Conservation (phyloP, 78 protist species). For the Dictyostelium citrinum region DNA sequence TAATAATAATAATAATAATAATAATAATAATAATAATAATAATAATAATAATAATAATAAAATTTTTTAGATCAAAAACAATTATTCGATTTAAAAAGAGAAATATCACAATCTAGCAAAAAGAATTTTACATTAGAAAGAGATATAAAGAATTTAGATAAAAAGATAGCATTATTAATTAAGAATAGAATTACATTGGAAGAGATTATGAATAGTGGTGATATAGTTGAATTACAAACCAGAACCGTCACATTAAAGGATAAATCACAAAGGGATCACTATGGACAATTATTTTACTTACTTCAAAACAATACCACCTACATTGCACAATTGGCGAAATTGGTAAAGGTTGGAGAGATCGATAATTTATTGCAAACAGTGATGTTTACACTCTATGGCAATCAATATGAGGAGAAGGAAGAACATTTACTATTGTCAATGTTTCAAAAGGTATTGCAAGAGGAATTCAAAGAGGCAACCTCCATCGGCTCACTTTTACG, state of each 20-base stretch:
- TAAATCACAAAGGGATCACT: slow-evolving; percentile 68
- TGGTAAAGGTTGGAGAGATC: slow-evolving; percentile 76
- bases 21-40: too few relatives aligned
- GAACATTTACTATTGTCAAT: slow-evolving; percentile 79
- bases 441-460: slow-evolving; percentile 77
- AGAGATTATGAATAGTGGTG: slow-evolving; percentile 71
- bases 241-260: slow-evolving; percentile 47
- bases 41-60: too few relatives aligned
- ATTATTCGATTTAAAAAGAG: slow-evolving; percentile 72
- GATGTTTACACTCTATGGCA: slow-evolving; percentile 86
- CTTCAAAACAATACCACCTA: slow-evolving; percentile 79
- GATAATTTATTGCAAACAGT: slow-evolving; percentile 82
- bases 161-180: slow-evolving; percentile 80
- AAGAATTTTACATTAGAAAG: slow-evolving; percentile 79
- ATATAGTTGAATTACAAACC: slow-evolving; percentile 27
- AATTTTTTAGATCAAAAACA: slow-evolving; percentile 31
- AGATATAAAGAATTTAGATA: slow-evolving; percentile 70
- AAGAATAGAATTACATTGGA: slow-evolving; percentile 78
- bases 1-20: too few relatives aligned
- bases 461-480: slow-evolving; percentile 73
- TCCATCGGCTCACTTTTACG: slow-evolving; percentile 64
- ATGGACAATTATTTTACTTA: slow-evolving; percentile 80
- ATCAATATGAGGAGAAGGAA: slow-evolving; percentile 84
- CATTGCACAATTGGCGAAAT: slow-evolving; percentile 69
- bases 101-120: slow-evolving; percentile 72